Base-by-base conservation (phyloP, 2,329 filamentous ascomycete genomes). In the Orbilia oligospora region DNA sequence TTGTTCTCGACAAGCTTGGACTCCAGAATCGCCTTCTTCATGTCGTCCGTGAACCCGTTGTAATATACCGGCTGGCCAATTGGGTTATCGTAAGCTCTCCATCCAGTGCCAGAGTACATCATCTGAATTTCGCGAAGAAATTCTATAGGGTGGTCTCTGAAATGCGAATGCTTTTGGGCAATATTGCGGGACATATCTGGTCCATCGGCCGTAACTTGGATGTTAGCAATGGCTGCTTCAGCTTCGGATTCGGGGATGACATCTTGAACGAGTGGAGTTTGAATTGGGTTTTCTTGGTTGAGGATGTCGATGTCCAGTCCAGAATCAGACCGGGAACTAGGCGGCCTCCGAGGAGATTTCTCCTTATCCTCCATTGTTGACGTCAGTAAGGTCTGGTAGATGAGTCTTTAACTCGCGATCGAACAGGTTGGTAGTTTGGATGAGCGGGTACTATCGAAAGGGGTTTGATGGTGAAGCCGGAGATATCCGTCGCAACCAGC, bases 51-150 rank as follows among this genome's bases (percentile, higher is more conserved):
- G 85, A 97, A 99, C 27, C 96, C 96, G 0, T 91, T 86, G 84
- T 97, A 99, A 86, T 95, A 98, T 80, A 97, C 91, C 9, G 94
- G 93, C 84, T 97, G 94, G 22, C 96, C 96, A 82, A 98, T 91
- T 80, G 94, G 89, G 80, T 92, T 87, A 83, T 98, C 93, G 86
- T 99, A 99, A 77, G 93, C 93, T 79, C 96, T 92, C 96, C 96
- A 99, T 84, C 94, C 95, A 64, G 92, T 92, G 69, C 96, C 96
- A 12, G 93, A 95, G 80, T 98, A 92, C 85, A 98, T 94, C 38
- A 97, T 88, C 56, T 93, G 96, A 38, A 99, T 91, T 86, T 99
- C 96, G 81, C 94, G 93, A 33, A 98, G 89, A 84, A 98, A 98
- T 80, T 94, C 88, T 80, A 91, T 86, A 0, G 90, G 90, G 69